Percentiles rank a stretch among this genome's conserved stretches.
phyloP scores from a whole-genome alignment of 805 yeast species.

The Tetrapisispora pingtungensis region DNA sequence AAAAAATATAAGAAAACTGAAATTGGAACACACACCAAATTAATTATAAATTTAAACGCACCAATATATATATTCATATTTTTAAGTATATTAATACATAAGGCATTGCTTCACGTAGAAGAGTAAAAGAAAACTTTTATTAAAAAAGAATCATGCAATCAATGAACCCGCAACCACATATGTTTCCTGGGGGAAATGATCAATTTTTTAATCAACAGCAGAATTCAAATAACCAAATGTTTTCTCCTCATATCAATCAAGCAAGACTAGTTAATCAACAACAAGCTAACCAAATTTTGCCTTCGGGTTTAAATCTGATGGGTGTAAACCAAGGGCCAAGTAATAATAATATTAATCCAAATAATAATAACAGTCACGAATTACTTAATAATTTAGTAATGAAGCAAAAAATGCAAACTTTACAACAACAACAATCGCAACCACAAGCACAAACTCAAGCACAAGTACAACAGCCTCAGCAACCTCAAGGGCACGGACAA shows the following conservation, averaged over 20 bases:
- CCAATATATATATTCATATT: too few relatives aligned
- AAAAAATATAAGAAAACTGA: too few relatives aligned
- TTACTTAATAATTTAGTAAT: slow-evolving; percentile 18
- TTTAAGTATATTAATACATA: too few relatives aligned
- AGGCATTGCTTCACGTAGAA: too few relatives aligned
- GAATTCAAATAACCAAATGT: slow-evolving; percentile 7
- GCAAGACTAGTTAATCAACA: slow-evolving; percentile 19
- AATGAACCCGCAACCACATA: slow-evolving; percentile 22
- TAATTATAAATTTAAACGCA: too few relatives aligned
- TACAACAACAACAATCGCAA: slow-evolving; percentile 13
- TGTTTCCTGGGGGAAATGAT: slow-evolving; percentile 20
- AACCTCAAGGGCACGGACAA: too few relatives aligned
- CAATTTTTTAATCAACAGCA: slow-evolving; percentile 23
- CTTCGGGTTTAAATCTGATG: slow-evolving; percentile 11
- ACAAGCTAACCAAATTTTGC: slow-evolving; percentile 5
- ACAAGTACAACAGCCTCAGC: not conserved
- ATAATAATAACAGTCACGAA: slow-evolving; percentile 8
- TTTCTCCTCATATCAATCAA: slow-evolving; percentile 22
- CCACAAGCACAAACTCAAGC: slow-evolving; percentile 5
- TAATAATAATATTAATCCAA: not conserved
- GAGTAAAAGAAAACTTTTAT: too few relatives aligned
- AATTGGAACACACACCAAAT: too few relatives aligned
- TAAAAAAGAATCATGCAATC: slow-evolving; percentile 17
- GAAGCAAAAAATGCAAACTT: slow-evolving; percentile 23
- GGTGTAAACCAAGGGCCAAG: not conserved